Conservation (phyloP, 352 stramenopile genomes). For the Pythium sp. region DNA sequence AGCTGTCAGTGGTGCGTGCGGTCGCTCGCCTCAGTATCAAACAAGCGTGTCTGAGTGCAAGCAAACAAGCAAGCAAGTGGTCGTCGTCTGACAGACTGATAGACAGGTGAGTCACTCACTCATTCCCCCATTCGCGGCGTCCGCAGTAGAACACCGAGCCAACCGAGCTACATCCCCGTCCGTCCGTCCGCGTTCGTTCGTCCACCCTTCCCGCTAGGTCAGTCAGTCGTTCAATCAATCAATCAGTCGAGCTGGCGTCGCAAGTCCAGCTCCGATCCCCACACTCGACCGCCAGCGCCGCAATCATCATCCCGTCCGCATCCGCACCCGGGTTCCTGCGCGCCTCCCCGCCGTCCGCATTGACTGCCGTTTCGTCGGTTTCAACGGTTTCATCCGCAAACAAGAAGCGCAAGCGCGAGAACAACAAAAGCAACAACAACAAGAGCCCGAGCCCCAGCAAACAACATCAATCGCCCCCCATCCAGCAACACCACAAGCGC, state of each 20-base stretch:
- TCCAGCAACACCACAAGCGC: constrained; percentile 10
- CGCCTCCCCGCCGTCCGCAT: background rate
- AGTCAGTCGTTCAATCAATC: background rate
- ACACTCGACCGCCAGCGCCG: background rate
- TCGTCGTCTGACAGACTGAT: background rate
- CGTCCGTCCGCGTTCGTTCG: background rate
- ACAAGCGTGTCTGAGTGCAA: constrained; percentile 2
- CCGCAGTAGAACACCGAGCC: constrained; percentile 2
- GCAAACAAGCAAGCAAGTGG: background rate
- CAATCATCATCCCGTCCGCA: background rate
- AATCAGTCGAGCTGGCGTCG: constrained; percentile 12
- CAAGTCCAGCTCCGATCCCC: constrained; percentile 10
- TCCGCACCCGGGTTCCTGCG: constrained; percentile 1
- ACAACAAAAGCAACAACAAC: background rate
- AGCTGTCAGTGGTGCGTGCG: background rate
- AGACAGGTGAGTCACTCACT: constrained; percentile 7
- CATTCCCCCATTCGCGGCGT: constrained; percentile 21
- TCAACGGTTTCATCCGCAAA: background rate
- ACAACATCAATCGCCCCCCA: background rate
- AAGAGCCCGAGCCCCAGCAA: background rate
- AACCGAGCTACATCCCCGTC: background rate
- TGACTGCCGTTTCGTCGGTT: background rate
- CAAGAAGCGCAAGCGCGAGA: constrained; percentile 22
- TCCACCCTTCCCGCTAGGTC: background rate
- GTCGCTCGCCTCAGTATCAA: background rate